A percentile compares a stretch with the other conserved stretches of the same genome.
These are phyloP conservation scores for Talaromyces sp. DNA, from an alignment of 2,329 filamentous ascomycete species.

Conservation along the genomic window DNA sequence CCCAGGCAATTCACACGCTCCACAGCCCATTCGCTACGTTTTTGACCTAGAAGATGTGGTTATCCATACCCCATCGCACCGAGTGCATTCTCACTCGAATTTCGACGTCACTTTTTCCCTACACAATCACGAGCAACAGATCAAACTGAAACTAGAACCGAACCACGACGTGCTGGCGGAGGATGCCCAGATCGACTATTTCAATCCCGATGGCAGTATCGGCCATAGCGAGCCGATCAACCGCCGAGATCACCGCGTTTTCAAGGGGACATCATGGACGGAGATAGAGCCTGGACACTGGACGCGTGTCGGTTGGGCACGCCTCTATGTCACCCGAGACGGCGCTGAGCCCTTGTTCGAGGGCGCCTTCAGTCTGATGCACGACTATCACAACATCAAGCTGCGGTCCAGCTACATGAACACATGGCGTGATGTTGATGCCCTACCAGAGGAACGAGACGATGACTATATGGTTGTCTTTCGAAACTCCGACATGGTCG, in stretches of 20 bases:
- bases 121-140: slow-evolving; percentile 60
- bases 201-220: slow-evolving; percentile 68
- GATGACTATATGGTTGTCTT: slow-evolving; percentile 85
- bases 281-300: slow-evolving; percentile 62
- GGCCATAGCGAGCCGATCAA: slow-evolving; percentile 63
- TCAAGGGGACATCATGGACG: slow-evolving; percentile 72
- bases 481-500: slow-evolving; percentile 78
- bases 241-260: slow-evolving; percentile 73
- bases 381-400: slow-evolving; percentile 83
- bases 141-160: slow-evolving; percentile 78
- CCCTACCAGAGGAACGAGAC: slow-evolving; percentile 51
- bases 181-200: slow-evolving; percentile 67
- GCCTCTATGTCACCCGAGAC: slow-evolving; percentile 73
- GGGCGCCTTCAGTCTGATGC: slow-evolving; percentile 76
- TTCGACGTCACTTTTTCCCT: slow-evolving; percentile 84
- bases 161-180: slow-evolving; percentile 85
- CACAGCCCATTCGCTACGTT: slow-evolving; percentile 73
- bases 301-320: slow-evolving; percentile 80
- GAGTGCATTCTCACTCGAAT: slow-evolving; percentile 71
- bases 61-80: slow-evolving; percentile 73
- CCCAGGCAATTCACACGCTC: slow-evolving; percentile 64
- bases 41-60: slow-evolving; percentile 68
- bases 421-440: slow-evolving; percentile 69
- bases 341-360: slow-evolving; percentile 79
- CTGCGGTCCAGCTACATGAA: slow-evolving; percentile 67